phyloP scores from a whole-genome alignment of 306 rosid genomes.

The Sophora flavescens region DNA sequence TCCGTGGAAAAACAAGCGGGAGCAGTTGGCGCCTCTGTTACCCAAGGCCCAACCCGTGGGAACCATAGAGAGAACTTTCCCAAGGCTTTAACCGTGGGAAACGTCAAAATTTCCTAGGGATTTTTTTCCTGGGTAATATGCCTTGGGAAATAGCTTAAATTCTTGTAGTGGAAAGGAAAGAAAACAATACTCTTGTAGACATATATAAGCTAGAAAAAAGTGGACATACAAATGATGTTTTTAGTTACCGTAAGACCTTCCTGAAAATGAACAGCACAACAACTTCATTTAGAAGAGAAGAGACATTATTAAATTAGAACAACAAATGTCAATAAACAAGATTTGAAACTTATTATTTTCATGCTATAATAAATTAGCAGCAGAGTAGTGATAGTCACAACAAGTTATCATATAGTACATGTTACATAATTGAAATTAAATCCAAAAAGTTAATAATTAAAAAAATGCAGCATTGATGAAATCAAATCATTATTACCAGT shows the following conservation, averaged over 20 bases:
- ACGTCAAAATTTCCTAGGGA: too few species aligned
- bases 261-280: not conserved
- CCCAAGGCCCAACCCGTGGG: too few species aligned
- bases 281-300: not conserved
- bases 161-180: slow-evolving; percentile 1
- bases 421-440: not conserved
- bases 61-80: too few species aligned
- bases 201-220: not conserved
- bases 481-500: not conserved
- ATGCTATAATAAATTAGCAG: not conserved
- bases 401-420: not conserved
- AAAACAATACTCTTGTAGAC: not conserved
- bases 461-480: not conserved
- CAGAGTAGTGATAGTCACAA: not conserved
- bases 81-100: too few species aligned
- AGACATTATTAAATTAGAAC: not conserved
- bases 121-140: too few species aligned
- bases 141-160: too few species aligned
- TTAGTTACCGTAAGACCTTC: not conserved
- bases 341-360: not conserved
- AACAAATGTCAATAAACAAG: slow-evolving; percentile 1
- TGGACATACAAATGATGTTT: not conserved
- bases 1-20: too few species aligned
- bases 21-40: too few species aligned
- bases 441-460: not conserved